Percentiles rank a stretch among this genome's conserved stretches.
These are phyloP conservation scores for Coemansia aciculifera DNA, from an alignment of 192 early-diverging fungal species.

Conservation along the genomic window DNA sequence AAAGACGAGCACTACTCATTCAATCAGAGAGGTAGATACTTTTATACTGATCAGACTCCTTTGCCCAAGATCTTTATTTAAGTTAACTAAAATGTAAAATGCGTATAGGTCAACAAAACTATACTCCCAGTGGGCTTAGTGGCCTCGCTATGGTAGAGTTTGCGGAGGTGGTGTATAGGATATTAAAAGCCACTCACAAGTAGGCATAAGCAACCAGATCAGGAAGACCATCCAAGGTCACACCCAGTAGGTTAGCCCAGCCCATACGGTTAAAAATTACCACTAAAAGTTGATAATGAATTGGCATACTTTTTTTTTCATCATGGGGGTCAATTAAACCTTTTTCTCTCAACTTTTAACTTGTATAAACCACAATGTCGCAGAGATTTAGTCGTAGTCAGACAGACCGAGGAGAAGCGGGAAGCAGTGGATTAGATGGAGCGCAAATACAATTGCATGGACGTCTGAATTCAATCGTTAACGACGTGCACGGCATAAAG, in stretches of 20 bases:
- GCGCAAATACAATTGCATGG: slow-evolving; percentile 27
- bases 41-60: too few species aligned
- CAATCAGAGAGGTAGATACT: too few species aligned
- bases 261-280: background rate
- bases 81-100: too few species aligned
- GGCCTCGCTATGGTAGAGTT: too few species aligned
- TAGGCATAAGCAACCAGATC: too few species aligned
- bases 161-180: too few species aligned
- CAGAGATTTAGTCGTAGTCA: slow-evolving; percentile 7
- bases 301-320: background rate
- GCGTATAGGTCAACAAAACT: too few species aligned
- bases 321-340: background rate
- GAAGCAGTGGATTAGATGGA: background rate
- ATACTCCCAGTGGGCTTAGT: too few species aligned
- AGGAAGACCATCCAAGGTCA: too few species aligned
- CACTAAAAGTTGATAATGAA: background rate
- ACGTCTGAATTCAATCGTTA: slow-evolving; percentile 4
- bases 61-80: too few species aligned
- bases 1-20: too few species aligned
- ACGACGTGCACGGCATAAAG: slow-evolving; percentile 10
- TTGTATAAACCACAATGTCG: background rate
- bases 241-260: background rate
- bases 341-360: background rate
- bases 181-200: too few species aligned
- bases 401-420: background rate